These are phyloP conservation scores for Rhizopus delemar DNA, from an alignment of 371 early-diverging fungal species.

Conservation along the genomic window DNA sequence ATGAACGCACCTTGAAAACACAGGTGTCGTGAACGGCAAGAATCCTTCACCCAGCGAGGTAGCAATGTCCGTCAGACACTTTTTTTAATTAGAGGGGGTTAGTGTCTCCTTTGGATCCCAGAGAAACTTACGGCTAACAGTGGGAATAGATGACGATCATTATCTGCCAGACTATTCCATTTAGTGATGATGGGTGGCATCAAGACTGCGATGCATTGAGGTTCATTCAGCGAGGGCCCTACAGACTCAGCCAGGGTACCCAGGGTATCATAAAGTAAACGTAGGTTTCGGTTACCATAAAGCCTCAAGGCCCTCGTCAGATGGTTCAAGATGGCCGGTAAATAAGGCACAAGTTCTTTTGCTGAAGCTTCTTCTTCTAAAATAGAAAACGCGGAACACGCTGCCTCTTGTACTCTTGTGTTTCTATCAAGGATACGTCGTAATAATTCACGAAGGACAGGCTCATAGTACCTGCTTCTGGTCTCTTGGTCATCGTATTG, in stretches of 20 bases:
- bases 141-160: slow-evolving; percentile 86
- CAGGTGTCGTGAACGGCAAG: slow-evolving; percentile 74
- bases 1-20: slow-evolving; percentile 84
- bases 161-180: slow-evolving; percentile 78
- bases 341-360: slow-evolving; percentile 75
- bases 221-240: slow-evolving; percentile 76
- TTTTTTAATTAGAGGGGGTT: neutral
- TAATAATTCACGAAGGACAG: slow-evolving; percentile 78
- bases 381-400: slow-evolving; percentile 91
- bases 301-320: slow-evolving; percentile 75
- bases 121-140: slow-evolving; percentile 73
- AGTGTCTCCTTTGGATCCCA: neutral
- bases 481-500: slow-evolving; percentile 52
- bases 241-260: slow-evolving; percentile 93
- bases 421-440: slow-evolving; percentile 82
- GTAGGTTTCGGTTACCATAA: slow-evolving; percentile 88
- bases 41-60: slow-evolving; percentile 85
- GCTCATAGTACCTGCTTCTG: slow-evolving; percentile 69
- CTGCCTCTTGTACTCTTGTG: slow-evolving; percentile 94
- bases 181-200: slow-evolving; percentile 85
- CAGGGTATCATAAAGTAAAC: slow-evolving; percentile 90
- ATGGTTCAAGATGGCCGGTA: slow-evolving; percentile 77
- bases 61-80: slow-evolving; percentile 87
- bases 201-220: slow-evolving; percentile 69
- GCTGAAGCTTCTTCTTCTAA: slow-evolving; percentile 86